phyloP scores from a whole-genome alignment of 2,329 filamentous ascomycete species.

The Hortaea sp. region DNA sequence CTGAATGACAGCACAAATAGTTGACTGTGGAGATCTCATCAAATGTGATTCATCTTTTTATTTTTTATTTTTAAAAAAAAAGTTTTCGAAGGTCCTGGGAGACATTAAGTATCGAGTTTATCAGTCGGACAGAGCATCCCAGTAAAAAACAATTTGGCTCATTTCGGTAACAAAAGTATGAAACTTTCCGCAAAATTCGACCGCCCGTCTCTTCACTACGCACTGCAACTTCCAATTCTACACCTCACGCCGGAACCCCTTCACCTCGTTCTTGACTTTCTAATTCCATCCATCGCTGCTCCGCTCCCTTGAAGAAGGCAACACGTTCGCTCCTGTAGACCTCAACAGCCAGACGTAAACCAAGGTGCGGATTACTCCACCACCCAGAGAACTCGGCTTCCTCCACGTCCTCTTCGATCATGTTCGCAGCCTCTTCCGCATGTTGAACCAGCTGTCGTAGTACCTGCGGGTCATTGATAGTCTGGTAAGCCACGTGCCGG shows the following conservation, averaged over 20 bases:
- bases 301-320: not conserved
- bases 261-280: not conserved
- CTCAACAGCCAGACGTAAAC: not conserved
- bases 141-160: no score
- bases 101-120: no score
- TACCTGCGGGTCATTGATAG: not conserved
- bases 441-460: not conserved
- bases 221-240: no score
- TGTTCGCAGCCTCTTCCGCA: not conserved
- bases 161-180: no score
- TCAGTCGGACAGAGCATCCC: no score
- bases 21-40: no score
- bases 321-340: not conserved
- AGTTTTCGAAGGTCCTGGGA: no score
- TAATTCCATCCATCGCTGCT: not conserved
- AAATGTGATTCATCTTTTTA: no score
- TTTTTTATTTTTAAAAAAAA: no score
- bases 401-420: not conserved
- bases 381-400: not conserved
- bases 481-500: not conserved
- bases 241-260: not conserved
- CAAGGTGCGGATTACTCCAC: not conserved
- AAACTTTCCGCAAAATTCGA: no score
- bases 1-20: no score
- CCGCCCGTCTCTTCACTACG: no score